phyloP scores from a whole-genome alignment of 176 grass and related monocot species.

The sorghum (Sorghum bicolor) region Sorghum_bicolor_NCBIv3 NC_012872.2:18400501-18401000 shows the following conservation, averaged over 20 bases:
- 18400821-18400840: neutral
- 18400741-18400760: neutral
- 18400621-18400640: constrained; percentile 44
- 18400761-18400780: neutral
- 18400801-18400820: neutral
- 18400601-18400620: constrained; percentile 22
- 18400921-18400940: neutral
- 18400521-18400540: constrained; percentile 44
- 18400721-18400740: constrained; percentile 19
- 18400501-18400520: constrained; percentile 20
- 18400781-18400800: neutral
- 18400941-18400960: neutral
- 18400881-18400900: neutral
- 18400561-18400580: constrained; percentile 28
- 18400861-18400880: neutral
- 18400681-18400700: constrained; percentile 44
- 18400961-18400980: neutral
- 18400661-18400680: constrained; percentile 46
- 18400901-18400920: neutral
- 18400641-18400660: constrained; percentile 44
- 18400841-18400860: neutral
- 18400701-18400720: constrained; percentile 54
- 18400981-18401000: neutral
- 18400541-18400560: constrained; percentile 7
- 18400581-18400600: constrained; percentile 24